phyloP scores from a whole-genome alignment of 768 basidiomycete species.

The Lactarius sanguifluus region DNA sequence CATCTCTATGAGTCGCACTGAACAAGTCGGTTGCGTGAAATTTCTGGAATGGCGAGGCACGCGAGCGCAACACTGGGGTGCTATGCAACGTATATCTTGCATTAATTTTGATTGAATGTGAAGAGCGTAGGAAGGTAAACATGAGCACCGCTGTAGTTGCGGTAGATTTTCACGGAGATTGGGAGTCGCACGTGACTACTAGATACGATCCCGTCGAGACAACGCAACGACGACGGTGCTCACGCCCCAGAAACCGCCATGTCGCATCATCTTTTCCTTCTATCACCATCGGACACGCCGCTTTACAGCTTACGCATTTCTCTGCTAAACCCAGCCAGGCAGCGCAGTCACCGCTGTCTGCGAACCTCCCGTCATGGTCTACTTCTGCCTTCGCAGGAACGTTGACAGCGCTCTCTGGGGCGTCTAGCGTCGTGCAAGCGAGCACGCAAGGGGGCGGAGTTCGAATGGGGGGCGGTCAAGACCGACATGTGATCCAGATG shows the following conservation, averaged over 20 bases:
- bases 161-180: not conserved
- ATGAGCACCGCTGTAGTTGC: not conserved
- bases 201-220: not conserved
- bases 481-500: slow-evolving; percentile 97
- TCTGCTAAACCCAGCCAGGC: slow-evolving; percentile 69
- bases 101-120: not conserved
- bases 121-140: not conserved
- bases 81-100: not conserved
- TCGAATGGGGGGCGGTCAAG: slow-evolving; percentile 77
- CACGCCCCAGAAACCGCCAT: slow-evolving; percentile 39
- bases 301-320: slow-evolving; percentile 80
- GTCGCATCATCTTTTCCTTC: slow-evolving; percentile 85
- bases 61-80: not conserved
- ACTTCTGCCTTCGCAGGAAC: slow-evolving; percentile 91
- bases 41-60: slow-evolving; percentile 17
- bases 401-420: slow-evolving; percentile 81
- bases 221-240: not conserved
- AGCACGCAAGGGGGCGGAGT: slow-evolving; percentile 61
- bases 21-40: slow-evolving; percentile 27
- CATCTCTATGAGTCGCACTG: slow-evolving; percentile 31
- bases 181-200: slow-evolving; percentile 14
- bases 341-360: slow-evolving; percentile 65
- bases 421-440: slow-evolving; percentile 68
- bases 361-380: slow-evolving; percentile 87
- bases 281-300: slow-evolving; percentile 86